These are phyloP conservation scores for Chionographis japonica DNA, from an alignment of 106 monocot genomes.

Conservation along the genomic window DNA sequence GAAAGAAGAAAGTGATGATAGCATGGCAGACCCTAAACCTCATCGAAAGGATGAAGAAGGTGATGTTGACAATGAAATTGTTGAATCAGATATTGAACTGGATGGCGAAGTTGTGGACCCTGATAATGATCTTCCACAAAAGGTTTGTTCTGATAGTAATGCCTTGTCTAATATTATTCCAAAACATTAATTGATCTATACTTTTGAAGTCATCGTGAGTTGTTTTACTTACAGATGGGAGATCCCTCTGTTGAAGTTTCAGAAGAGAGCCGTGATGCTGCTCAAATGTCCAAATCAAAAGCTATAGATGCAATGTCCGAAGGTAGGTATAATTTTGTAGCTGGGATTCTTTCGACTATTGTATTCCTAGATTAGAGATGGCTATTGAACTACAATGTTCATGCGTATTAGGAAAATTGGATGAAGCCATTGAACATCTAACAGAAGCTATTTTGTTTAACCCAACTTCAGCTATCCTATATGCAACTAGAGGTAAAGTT, in stretches of 20 bases:
- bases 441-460: conserved; percentile 71
- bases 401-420: conserved; percentile 43
- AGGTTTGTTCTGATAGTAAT: conserved; percentile 35
- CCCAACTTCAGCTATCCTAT: conserved; percentile 72
- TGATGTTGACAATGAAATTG: conserved; percentile 47
- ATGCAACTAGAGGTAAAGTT: conserved; percentile 72
- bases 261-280: conserved; percentile 65
- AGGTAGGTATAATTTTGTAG: conserved; percentile 23
- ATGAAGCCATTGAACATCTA: conserved; percentile 61
- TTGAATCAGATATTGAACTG: conserved; percentile 84
- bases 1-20: conserved; percentile 13
- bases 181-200: not conserved
- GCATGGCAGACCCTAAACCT: conserved; percentile 8
- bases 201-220: not conserved
- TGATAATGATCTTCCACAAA: conserved; percentile 77
- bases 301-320: conserved; percentile 58
- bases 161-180: not conserved
- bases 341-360: not conserved
- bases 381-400: not conserved
- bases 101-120: conserved; percentile 63
- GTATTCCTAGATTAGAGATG: conserved; percentile 1
- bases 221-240: conserved; percentile 61
- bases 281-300: conserved; percentile 63
- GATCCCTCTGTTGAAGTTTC: conserved; percentile 68
- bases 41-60: conserved; percentile 12